Conservation (phyloP, 1,139 yeast genomes). For the Magnusiomyces fungicola region DNA sequence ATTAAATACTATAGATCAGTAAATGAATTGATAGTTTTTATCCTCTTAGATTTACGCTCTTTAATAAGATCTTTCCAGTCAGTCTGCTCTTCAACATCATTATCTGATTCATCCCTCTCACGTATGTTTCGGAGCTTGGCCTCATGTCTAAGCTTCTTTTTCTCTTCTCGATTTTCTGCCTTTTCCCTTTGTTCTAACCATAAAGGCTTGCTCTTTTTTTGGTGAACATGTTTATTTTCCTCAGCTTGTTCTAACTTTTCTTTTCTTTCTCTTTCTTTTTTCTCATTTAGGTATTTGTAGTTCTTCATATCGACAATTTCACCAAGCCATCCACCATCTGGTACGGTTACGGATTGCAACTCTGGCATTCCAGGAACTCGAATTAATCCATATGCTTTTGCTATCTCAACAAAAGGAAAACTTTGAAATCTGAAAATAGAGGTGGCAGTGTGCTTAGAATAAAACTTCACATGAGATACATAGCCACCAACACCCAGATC, state of each 20-base stretch:
- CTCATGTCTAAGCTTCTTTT: constrained; percentile 55
- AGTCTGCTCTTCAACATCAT: constrained; percentile 48
- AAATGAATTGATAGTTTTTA: constrained; percentile 47
- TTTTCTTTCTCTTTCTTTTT: constrained; percentile 55
- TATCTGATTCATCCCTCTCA: constrained; percentile 30
- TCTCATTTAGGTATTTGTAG: constrained; percentile 4
- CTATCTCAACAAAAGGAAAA: constrained; percentile 66
- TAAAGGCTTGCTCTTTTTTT: constrained; percentile 37
- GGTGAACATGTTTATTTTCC: constrained; percentile 36
- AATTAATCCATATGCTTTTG: constrained; percentile 69
- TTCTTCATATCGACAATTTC: constrained; percentile 35
- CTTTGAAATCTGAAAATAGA: constrained; percentile 75
- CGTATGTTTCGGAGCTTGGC: constrained; percentile 38
- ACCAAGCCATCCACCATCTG: constrained; percentile 63
- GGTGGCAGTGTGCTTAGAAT: constrained; percentile 83
- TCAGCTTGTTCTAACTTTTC: constrained; percentile 65
- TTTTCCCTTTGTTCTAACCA: constrained; percentile 57
- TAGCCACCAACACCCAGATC: constrained; percentile 74
- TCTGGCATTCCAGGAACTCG: constrained; percentile 96
- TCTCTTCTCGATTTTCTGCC: constrained; percentile 55
- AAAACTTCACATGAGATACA: constrained; percentile 77
- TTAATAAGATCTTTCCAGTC: constrained; percentile 89
- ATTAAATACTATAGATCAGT: constrained; percentile 75
- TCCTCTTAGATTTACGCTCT: constrained; percentile 49
- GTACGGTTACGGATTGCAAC: constrained; percentile 43